Evolutionary conservation across 306 rosid species (phyloP).

Genomic region (Lathyrus tuberosus): DNA sequence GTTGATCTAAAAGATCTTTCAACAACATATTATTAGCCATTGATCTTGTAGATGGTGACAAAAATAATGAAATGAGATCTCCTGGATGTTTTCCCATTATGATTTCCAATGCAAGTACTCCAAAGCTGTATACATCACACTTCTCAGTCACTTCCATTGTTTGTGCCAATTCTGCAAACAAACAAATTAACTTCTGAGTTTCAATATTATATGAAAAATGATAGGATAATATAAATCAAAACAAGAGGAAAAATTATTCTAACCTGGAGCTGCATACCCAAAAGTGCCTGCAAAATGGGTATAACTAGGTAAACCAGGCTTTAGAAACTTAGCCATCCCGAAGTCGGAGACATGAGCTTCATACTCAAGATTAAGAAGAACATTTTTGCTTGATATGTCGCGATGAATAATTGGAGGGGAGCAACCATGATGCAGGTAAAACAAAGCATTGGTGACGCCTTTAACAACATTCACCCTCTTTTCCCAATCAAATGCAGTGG

Average conservation of each 20-base stretch:
- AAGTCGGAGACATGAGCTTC: conserved; percentile 50
- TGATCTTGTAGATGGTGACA: conserved; percentile 28
- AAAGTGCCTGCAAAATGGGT: conserved; percentile 42
- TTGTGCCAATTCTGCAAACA: conserved; percentile 34
- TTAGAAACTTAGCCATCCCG: conserved; percentile 40
- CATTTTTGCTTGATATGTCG: conserved; percentile 45
- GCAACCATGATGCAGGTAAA: conserved; percentile 45
- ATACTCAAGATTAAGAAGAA: conserved; percentile 41
- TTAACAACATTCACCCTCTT: conserved; percentile 44
- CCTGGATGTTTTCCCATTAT: conserved; percentile 38
- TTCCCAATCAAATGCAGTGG: conserved; percentile 42
- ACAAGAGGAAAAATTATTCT: conserved; percentile 28
- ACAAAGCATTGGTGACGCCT: conserved; percentile 48
- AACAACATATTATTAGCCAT: conserved; percentile 11
- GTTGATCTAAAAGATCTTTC: conserved; percentile 27
- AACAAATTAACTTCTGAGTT: conserved; percentile 6
- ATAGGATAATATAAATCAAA: background rate
- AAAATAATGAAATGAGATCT: conserved; percentile 31
- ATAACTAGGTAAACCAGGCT: conserved; percentile 30
- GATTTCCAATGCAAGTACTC: conserved; percentile 37
- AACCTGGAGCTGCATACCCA: conserved; percentile 47
- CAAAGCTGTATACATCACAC: conserved; percentile 40
- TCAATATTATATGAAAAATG: background rate
- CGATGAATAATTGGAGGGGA: conserved; percentile 43
- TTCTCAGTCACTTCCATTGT: conserved; percentile 32